Base-by-base conservation (phyloP, 352 stramenopile genomes). In the Phytopythium cucurbitacearum region DNA sequence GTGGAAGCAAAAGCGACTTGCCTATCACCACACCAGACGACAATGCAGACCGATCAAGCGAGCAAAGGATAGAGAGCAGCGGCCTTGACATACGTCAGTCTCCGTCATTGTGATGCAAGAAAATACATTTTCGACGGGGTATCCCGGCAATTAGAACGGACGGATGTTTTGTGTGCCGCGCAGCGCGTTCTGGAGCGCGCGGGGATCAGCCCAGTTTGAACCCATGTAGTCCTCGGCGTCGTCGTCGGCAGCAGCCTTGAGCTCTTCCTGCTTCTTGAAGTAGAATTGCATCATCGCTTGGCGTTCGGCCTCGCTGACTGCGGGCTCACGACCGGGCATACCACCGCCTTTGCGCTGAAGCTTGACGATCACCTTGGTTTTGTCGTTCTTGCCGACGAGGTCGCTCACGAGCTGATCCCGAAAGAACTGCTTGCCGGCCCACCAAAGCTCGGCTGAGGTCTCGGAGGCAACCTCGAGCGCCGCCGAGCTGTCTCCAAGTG, bases 201-300 rank as follows among this genome's bases (percentile, higher is more conserved):
- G 96, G 1, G 95, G 86, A 72, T 98, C 91, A 1, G 95, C 95
- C 96, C 95, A 99, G 37, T 80, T 67, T 21, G 85, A 95, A 54
- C 85, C 73, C 62, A 98, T 87, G 69, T 98, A 99, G 56, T 98
- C 95, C 60, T 98, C 95, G 15, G 96, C 89, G 49, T 98, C 87
- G 40, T 91, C 76, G 32, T 97, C 80, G 0, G 85, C 85, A 0
- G 82, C 72, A 21, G 82, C 69, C 59, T 97, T 94, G 50, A 91
- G 50, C 55, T 96, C 83, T 54, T 96, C 83, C 55, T 97, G 85
- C 60, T 94, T 94, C 59, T 91, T 91, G 49, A 92, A 95, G 69
- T 98, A 98, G 56, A 97, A 96, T 28, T 91, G 93, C 87, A 98
- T 98, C 94, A 98, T 98, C 34, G 94, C 91, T 73, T 98, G 97